Base-by-base conservation (phyloP, 192 early-diverging fungal species). In the Umbelopsis vinacea region DNA sequence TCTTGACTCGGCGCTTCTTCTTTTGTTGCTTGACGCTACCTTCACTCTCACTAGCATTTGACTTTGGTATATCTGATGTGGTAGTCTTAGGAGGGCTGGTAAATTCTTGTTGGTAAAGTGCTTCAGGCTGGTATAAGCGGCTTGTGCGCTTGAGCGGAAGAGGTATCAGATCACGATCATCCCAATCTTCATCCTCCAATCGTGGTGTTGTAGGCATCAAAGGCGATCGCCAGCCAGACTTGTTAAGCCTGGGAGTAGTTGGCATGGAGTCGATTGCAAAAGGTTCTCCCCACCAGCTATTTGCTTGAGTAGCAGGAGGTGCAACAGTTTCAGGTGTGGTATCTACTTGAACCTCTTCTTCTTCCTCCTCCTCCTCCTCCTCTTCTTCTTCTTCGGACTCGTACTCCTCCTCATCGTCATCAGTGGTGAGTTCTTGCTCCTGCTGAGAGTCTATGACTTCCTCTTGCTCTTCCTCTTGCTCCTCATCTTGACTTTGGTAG, bases 131-230 rank as follows among this genome's bases (percentile, higher is more conserved):
- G 12, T 29, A 37, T 19, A 79, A 52, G 12, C 63, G 66, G 22
- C 77, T 79, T 9, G 71, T 68, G 19, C 73, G 23, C 47, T 79
- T 79, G 17, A 79, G 52, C 1, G 43, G 54, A 52, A 79, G 70
- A 6, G 77, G 77, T n/a, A 79, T 79, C 26, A 79, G 46, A 37
- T 79, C 77, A 43, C 77, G 63, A 5, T 74, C 77, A 40, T 73
- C 74, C 33, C 69, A 68, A 38, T 79, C 77, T 15, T 74, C 69
- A 45, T 71, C 74, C 3, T 48, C 33, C 37, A 63, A 63, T n/a
- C 57, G 33, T 37, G 57, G 57, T 5, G 57, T 63, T 17, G 33
- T 63, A n/a, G 57, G 57, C 26, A 63, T 14, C 19, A 63, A 37
- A 17, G 57, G 57, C 19, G 57, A 63, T 2, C 57, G 12, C 26